A percentile compares a stretch with the other conserved stretches of the same genome.
These are phyloP conservation scores for Coccomyxa sp. DNA, from an alignment of 139 green algal genomes.

Conservation along the genomic window DNA sequence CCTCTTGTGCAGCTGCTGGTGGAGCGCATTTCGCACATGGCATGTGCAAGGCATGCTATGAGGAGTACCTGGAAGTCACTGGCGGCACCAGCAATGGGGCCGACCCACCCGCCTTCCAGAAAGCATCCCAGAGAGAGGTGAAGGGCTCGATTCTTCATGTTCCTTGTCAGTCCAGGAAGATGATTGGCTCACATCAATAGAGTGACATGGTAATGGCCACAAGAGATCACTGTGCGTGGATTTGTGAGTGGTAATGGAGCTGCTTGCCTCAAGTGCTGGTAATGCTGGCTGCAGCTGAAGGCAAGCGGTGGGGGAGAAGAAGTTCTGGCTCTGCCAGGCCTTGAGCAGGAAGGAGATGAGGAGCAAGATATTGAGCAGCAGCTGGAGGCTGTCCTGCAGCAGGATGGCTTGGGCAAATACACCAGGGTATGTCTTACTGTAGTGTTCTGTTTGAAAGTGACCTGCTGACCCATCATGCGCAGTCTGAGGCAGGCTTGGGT, in stretches of 20 bases:
- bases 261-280: neutral
- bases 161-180: too few relatives aligned
- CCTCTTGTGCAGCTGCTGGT: neutral
- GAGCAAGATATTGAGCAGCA: constrained; percentile 18
- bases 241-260: too few relatives aligned
- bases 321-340: constrained; percentile 13
- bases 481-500: too few relatives aligned
- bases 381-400: constrained; percentile 20
- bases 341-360: constrained; percentile 8
- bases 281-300: neutral
- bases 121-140: neutral
- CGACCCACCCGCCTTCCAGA: constrained; percentile 58
- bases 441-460: too few relatives aligned
- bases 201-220: too few relatives aligned
- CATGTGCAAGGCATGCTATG: constrained; percentile 56
- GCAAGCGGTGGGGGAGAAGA: constrained; percentile 12
- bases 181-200: too few relatives aligned
- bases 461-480: too few relatives aligned
- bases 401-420: constrained; percentile 9
- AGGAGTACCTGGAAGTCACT: constrained; percentile 12
- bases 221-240: too few relatives aligned
- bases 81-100: constrained; percentile 48
- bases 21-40: constrained; percentile 44
- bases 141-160: neutral
- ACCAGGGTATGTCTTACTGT: neutral